phyloP scores from a whole-genome alignment of 2,329 filamentous ascomycete species.

The Bipolaris zeicola region DNA sequence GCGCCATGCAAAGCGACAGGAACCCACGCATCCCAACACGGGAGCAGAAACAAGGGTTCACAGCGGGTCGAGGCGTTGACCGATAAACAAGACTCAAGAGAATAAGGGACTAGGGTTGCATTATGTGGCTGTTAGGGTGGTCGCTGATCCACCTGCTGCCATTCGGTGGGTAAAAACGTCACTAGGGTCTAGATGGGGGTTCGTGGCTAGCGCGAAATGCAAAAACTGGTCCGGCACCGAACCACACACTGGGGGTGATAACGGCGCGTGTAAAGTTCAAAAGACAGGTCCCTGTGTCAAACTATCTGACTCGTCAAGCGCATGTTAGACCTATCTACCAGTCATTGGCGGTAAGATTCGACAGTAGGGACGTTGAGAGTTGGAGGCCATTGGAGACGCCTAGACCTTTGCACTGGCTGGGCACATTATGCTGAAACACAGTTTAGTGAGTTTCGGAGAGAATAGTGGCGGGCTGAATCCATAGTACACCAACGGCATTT shows the following conservation, averaged over 20 bases:
- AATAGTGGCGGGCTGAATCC: not conserved
- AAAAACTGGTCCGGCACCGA: constrained; percentile 4
- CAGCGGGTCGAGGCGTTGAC: constrained; percentile 3
- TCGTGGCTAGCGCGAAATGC: constrained; percentile 8
- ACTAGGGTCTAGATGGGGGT: constrained; percentile 2
- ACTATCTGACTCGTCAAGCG: constrained; percentile 7
- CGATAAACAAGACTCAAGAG: constrained; percentile 4
- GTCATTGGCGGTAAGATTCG: not conserved
- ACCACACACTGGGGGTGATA: constrained; percentile 6
- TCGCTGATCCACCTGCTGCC: not conserved
- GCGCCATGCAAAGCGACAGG: not conserved
- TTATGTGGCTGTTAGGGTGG: constrained; percentile 2
- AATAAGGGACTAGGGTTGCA: constrained; percentile 4
- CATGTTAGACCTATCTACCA: not conserved
- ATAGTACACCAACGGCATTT: not conserved
- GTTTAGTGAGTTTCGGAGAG: not conserved
- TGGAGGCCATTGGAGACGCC: constrained; percentile 1
- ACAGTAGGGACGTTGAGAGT: not conserved
- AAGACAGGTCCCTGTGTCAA: constrained; percentile 1
- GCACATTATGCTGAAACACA: not conserved
- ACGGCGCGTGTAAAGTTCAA: constrained; percentile 3
- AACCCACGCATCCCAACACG: not conserved
- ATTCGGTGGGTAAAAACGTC: constrained; percentile 4
- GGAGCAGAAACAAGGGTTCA: constrained; percentile 7
- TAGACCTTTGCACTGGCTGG: not conserved